Base-by-base conservation (phyloP, 192 early-diverging fungal genomes). In the Backusella macrospora region DNA sequence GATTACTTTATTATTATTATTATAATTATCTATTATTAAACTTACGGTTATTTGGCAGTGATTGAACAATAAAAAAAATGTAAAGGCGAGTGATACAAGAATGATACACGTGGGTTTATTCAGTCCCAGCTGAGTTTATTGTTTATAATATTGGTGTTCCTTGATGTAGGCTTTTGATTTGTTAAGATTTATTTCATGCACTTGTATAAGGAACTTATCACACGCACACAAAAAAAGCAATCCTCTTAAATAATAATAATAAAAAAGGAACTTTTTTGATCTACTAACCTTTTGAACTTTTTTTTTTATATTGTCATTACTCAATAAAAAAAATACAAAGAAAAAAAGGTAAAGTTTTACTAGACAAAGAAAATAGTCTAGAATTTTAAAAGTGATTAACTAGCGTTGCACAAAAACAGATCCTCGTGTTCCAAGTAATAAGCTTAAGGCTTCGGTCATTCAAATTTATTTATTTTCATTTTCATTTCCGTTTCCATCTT, bases 371-470 rank as follows among this genome's bases (percentile, higher is more conserved):
- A 52, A 52, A 9, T 23, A 26, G 52, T 18, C 52, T 59, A 59
- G 52, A 59, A 26, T 59, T 59, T 59, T 10, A 26, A 10, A 59
- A 21, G 26, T 59, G 52, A 59, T 59, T 59, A 59, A 59, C 52
- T 4, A 26, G 5, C 21, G 52, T 59, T 23, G 52, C 52, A 59
- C 52, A 59, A 21, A 23, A 59, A 59, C 21, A 26, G 52, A 59
- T 13, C 52, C 52, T 59, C 52, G 52, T 59, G 52, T 59, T 59
- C 52, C 52, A 59, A 18, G 21, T 59, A 59, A 59, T 59, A 59
- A 59, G 52, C 52, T 59, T 23, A 59, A 4, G 5, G 13, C 34
- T 34, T 21, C 63, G 63, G 63, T 65, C 38, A 65, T 65, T 65
- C 15, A 65, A 65, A n/a, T 64, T 6, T 38, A 12, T 13, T 14